Percentiles rank a stretch among this genome's conserved stretches.
Conservation (phyloP, 208 protist species). For the Lotmaria passim region DNA sequence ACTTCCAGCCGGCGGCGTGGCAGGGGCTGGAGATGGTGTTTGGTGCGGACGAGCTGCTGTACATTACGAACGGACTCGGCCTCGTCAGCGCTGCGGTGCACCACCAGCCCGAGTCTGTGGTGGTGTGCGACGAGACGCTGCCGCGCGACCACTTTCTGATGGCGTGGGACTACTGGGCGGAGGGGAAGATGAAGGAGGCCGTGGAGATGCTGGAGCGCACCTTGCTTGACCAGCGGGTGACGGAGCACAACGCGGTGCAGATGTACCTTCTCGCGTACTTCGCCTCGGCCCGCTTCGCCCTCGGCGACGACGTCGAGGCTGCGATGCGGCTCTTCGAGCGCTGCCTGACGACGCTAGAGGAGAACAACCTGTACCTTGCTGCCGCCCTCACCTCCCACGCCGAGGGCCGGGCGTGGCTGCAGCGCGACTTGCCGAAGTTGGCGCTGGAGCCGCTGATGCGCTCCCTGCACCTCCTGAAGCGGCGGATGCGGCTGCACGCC, state of each 20-base stretch:
- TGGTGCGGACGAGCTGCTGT: slow-evolving; percentile 47
- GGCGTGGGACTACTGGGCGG: slow-evolving; percentile 20
- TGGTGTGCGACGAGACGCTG: slow-evolving; percentile 8
- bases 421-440: slow-evolving; percentile 30
- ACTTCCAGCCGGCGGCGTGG: slow-evolving; percentile 9
- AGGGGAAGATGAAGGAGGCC: slow-evolving; percentile 34
- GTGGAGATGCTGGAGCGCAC: slow-evolving; percentile 41
- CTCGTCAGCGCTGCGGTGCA: slow-evolving; percentile 39
- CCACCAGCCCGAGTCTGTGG: slow-evolving; percentile 10
- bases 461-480: slow-evolving; percentile 26
- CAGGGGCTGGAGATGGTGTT: slow-evolving; percentile 47
- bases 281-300: slow-evolving; percentile 28
- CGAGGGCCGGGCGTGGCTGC: slow-evolving; percentile 37
- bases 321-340: slow-evolving; percentile 33
- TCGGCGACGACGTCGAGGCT: slow-evolving; percentile 30
- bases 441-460: slow-evolving; percentile 44
- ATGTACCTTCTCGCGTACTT: slow-evolving; percentile 27
- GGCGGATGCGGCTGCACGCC: slow-evolving; percentile 39
- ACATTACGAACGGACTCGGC: slow-evolving; percentile 61
- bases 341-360: slow-evolving; percentile 27
- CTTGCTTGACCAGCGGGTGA: slow-evolving; percentile 25
- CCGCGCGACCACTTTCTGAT: slow-evolving; percentile 14
- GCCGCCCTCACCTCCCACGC: slow-evolving; percentile 19
- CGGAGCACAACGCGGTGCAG: slow-evolving; percentile 22
- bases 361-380: not conserved